Conservation (phyloP, 2,329 filamentous ascomycete species). For the Coniochaeta ligniaria region DNA sequence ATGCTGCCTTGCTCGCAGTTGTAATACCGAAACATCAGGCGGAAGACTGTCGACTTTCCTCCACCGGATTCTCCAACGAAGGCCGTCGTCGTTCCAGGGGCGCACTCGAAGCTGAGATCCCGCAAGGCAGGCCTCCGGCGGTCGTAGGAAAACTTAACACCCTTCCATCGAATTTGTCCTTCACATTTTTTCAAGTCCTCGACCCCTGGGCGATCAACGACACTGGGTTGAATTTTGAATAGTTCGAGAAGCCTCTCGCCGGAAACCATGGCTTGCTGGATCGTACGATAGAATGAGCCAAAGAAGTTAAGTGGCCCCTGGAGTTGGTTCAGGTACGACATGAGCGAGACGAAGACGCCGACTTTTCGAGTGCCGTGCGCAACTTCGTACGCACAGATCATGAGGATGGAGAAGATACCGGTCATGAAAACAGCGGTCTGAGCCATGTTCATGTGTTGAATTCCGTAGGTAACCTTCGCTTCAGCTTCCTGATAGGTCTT, state of each 20-base stretch:
- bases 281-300: slow-evolving; percentile 90
- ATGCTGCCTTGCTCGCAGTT: slow-evolving; percentile 76
- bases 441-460: slow-evolving; percentile 74
- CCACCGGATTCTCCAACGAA: slow-evolving; percentile 95
- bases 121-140: slow-evolving; percentile 76
- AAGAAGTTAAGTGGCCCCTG: slow-evolving; percentile 81
- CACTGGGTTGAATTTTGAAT: slow-evolving; percentile 92
- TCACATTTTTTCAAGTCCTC: slow-evolving; percentile 58
- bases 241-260: slow-evolving; percentile 90
- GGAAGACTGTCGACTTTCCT: slow-evolving; percentile 94
- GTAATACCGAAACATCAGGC: slow-evolving; percentile 94
- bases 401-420: slow-evolving; percentile 63
- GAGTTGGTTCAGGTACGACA: slow-evolving; percentile 73
- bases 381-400: slow-evolving; percentile 73
- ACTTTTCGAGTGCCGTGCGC: slow-evolving; percentile 57
- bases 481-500: slow-evolving; percentile 66
- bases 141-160: slow-evolving; percentile 90
- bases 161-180: slow-evolving; percentile 79
- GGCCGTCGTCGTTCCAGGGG: slow-evolving; percentile 86
- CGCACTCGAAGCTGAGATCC: slow-evolving; percentile 77
- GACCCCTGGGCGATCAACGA: slow-evolving; percentile 68
- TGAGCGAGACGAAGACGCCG: slow-evolving; percentile 64
- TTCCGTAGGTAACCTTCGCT: slow-evolving; percentile 67
- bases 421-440: slow-evolving; percentile 76
- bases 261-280: slow-evolving; percentile 96